Conservation (phyloP, 768 basidiomycete genomes). For the Macrolepiota fuliginosa region DNA sequence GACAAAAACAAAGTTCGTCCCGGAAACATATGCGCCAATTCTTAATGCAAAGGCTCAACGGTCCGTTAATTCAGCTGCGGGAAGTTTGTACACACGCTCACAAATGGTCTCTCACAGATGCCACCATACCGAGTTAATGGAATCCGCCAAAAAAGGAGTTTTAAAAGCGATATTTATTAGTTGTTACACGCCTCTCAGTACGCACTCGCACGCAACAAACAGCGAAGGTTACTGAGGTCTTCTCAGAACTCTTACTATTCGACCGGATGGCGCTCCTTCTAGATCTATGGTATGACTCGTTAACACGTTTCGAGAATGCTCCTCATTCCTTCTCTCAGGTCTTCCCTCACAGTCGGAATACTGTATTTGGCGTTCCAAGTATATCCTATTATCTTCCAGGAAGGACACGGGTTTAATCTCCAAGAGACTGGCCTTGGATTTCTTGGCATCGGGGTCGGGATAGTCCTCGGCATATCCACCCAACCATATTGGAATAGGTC, state of each 20-base stretch:
- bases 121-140: slow-evolving; percentile 5
- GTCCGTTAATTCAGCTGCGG: background rate
- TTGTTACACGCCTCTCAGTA: slow-evolving; percentile 72
- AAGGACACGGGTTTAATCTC: slow-evolving; percentile 44
- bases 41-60: slow-evolving; percentile 52
- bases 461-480: slow-evolving; percentile 44
- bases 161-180: slow-evolving; percentile 48
- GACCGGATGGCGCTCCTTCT: slow-evolving; percentile 79
- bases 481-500: slow-evolving; percentile 58
- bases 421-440: slow-evolving; percentile 56
- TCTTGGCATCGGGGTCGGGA: slow-evolving; percentile 60
- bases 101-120: slow-evolving; percentile 44
- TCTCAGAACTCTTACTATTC: slow-evolving; percentile 20
- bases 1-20: slow-evolving; percentile 44
- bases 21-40: slow-evolving; percentile 70
- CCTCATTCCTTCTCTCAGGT: slow-evolving; percentile 46
- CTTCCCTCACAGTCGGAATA: slow-evolving; percentile 54
- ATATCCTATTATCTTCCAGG: slow-evolving; percentile 51
- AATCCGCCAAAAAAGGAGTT: slow-evolving; percentile 35
- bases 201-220: background rate
- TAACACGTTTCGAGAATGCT: slow-evolving; percentile 41
- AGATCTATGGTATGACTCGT: slow-evolving; percentile 55
- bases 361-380: slow-evolving; percentile 67
- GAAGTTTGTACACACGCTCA: background rate
- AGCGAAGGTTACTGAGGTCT: too few species aligned